A percentile compares a stretch with the other conserved stretches of the same genome.
phyloP scores from a whole-genome alignment of 441 rosid species.

The Eutrema salsugineum region DNA sequence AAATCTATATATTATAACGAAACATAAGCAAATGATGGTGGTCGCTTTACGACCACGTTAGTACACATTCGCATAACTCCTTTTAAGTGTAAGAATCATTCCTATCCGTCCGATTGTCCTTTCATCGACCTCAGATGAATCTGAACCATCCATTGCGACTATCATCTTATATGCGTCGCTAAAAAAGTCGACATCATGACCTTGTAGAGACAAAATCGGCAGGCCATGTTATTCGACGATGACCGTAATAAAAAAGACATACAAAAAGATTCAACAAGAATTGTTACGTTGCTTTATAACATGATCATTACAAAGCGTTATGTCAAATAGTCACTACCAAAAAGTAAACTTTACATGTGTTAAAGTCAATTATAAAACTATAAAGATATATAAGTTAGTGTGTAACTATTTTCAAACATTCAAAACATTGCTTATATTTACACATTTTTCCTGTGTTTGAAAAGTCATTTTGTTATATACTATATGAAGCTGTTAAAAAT shows the following conservation, averaged over 20 bases:
- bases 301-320: constrained; percentile 20
- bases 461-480: not conserved
- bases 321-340: constrained; percentile 1
- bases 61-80: constrained; percentile 31
- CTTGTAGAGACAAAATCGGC: constrained; percentile 17
- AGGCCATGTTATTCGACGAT: constrained; percentile 17
- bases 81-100: constrained; percentile 20
- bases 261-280: constrained; percentile 1
- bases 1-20: not conserved
- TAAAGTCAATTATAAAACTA: not conserved
- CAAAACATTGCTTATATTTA: not conserved
- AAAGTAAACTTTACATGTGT: constrained; percentile 5
- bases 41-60: constrained; percentile 15
- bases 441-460: not conserved
- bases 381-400: constrained; percentile 2
- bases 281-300: constrained; percentile 21
- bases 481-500: not conserved
- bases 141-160: constrained; percentile 24
- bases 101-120: constrained; percentile 31
- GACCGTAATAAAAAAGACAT: not conserved
- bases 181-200: constrained; percentile 26
- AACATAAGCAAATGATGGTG: constrained; percentile 1
- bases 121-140: not conserved
- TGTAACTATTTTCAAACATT: not conserved
- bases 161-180: constrained; percentile 33